These are phyloP conservation scores for Lasiodiplodia citricola DNA, from an alignment of 2,329 filamentous ascomycete genomes.

Conservation along the genomic window DNA sequence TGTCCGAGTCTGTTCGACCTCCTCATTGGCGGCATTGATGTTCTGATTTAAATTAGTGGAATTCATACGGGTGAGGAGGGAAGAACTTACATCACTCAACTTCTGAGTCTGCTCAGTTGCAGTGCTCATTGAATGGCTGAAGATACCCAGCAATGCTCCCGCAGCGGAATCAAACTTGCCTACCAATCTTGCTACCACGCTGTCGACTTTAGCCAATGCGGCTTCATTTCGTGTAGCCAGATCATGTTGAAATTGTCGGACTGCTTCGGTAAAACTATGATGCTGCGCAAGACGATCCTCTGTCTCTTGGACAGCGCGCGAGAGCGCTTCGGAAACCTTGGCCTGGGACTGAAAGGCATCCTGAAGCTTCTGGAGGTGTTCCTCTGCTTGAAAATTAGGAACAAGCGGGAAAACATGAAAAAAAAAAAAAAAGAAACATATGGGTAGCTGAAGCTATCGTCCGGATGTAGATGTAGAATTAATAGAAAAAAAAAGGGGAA, in stretches of 20 bases:
- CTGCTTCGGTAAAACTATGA: constrained; percentile 33
- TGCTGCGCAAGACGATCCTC: constrained; percentile 35
- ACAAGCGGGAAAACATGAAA: not conserved
- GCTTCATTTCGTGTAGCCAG: constrained; percentile 8
- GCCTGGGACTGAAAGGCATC: constrained; percentile 38
- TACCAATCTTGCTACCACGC: not conserved
- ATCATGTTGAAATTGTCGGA: constrained; percentile 32
- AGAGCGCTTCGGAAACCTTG: constrained; percentile 33
- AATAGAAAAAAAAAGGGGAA: too few species aligned
- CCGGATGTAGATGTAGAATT: too few species aligned
- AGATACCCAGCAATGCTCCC: not conserved
- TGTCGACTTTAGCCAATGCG: constrained; percentile 7
- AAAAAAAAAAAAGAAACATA: not conserved
- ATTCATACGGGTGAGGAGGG: not conserved
- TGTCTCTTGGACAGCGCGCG: constrained; percentile 35
- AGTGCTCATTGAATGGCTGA: constrained; percentile 1
- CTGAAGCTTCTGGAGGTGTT: constrained; percentile 41
- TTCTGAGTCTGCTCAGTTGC: not conserved
- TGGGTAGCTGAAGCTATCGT: too few species aligned
- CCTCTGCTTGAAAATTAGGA: constrained; percentile 27
- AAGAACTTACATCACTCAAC: not conserved
- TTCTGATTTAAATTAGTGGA: constrained; percentile 9
- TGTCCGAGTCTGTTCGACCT: constrained; percentile 27
- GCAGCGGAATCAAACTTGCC: constrained; percentile 15
- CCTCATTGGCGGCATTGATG: constrained; percentile 30